A percentile compares a stretch with the other conserved stretches of the same genome.
phyloP scores from a whole-genome alignment of 768 basidiomycete species.

The Agrocybe praecox region DNA sequence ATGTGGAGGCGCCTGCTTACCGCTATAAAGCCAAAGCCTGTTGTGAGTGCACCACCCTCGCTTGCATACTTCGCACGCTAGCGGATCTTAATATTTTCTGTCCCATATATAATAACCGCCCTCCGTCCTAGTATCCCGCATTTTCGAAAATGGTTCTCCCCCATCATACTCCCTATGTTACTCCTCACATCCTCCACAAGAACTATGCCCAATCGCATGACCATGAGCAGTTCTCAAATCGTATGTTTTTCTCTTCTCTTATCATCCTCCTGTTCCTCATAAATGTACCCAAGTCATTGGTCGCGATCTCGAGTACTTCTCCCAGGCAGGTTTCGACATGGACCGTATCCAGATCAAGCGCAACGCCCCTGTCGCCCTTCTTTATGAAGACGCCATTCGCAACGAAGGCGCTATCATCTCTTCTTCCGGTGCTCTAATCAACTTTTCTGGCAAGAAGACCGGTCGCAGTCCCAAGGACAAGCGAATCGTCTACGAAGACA shows the following conservation, averaged over 20 bases:
- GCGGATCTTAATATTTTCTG: slow-evolving; percentile 17
- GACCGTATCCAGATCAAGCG: slow-evolving; percentile 95
- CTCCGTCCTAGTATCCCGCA: slow-evolving; percentile 15
- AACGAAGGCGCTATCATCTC: slow-evolving; percentile 99
- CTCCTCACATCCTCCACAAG: slow-evolving; percentile 88
- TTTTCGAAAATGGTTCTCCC: slow-evolving; percentile 62
- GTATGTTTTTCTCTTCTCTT: slow-evolving; percentile 41
- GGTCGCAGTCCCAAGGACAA: slow-evolving; percentile 98
- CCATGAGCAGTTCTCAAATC: slow-evolving; percentile 56
- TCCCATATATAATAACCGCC: slow-evolving; percentile 12
- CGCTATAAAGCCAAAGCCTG: slow-evolving; percentile 29
- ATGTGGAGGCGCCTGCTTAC: slow-evolving; percentile 30
- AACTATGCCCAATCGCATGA: slow-evolving; percentile 79
- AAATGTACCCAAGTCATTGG: slow-evolving; percentile 70
- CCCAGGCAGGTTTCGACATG: slow-evolving; percentile 99
- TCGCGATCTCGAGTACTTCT: slow-evolving; percentile 95
- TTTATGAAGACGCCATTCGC: slow-evolving; percentile 97
- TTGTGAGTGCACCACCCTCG: neutral
- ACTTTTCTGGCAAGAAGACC: slow-evolving; percentile 99
- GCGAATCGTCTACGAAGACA: slow-evolving; percentile 98
- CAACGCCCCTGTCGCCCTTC: slow-evolving; percentile 85
- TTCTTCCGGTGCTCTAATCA: slow-evolving; percentile 94
- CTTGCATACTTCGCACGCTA: slow-evolving; percentile 18
- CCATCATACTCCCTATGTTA: slow-evolving; percentile 82
- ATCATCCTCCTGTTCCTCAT: slow-evolving; percentile 11